Conservation (phyloP, 805 yeast genomes). For the Ogataea sp. region DNA sequence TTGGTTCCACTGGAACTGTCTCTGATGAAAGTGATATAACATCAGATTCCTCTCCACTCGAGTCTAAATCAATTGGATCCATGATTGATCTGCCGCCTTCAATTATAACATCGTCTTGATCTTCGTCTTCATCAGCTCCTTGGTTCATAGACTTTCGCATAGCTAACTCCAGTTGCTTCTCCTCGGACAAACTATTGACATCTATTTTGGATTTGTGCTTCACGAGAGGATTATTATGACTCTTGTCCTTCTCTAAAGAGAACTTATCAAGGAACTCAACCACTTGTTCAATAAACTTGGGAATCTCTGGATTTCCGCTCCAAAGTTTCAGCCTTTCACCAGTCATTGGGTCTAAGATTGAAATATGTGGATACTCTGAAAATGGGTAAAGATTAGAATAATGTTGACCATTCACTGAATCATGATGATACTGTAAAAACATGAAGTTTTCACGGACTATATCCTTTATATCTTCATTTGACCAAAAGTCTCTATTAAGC, state of each 20-base stretch:
- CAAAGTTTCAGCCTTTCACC: slow-evolving; percentile 83
- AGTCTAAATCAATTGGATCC: slow-evolving; percentile 13
- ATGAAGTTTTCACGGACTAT: slow-evolving; percentile 61
- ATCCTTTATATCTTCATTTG: slow-evolving; percentile 54
- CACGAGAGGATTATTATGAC: slow-evolving; percentile 57
- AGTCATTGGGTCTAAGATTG: slow-evolving; percentile 89
- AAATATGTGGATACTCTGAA: slow-evolving; percentile 73
- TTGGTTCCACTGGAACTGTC: neutral
- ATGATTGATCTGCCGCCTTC: slow-evolving; percentile 10
- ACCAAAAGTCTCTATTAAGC: slow-evolving; percentile 91
- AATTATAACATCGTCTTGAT: slow-evolving; percentile 21
- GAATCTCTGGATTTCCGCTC: slow-evolving; percentile 58
- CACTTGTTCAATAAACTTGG: slow-evolving; percentile 58
- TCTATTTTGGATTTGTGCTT: slow-evolving; percentile 52
- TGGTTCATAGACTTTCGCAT: slow-evolving; percentile 49
- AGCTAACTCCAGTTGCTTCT: slow-evolving; percentile 75
- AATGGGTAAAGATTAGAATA: slow-evolving; percentile 71
- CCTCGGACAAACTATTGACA: slow-evolving; percentile 64
- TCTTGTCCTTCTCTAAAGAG: slow-evolving; percentile 59
- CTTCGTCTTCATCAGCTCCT: slow-evolving; percentile 17
- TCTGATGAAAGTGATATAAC: slow-evolving; percentile 7
- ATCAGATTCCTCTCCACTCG: slow-evolving; percentile 8
- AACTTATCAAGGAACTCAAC: slow-evolving; percentile 59
- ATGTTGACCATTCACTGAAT: slow-evolving; percentile 64
- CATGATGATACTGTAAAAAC: slow-evolving; percentile 78